Evolutionary conservation across 163 green algal genomes (phyloP), one percentile per base, ranked within the genome.

Genomic region (Volvox carteri): DNA sequence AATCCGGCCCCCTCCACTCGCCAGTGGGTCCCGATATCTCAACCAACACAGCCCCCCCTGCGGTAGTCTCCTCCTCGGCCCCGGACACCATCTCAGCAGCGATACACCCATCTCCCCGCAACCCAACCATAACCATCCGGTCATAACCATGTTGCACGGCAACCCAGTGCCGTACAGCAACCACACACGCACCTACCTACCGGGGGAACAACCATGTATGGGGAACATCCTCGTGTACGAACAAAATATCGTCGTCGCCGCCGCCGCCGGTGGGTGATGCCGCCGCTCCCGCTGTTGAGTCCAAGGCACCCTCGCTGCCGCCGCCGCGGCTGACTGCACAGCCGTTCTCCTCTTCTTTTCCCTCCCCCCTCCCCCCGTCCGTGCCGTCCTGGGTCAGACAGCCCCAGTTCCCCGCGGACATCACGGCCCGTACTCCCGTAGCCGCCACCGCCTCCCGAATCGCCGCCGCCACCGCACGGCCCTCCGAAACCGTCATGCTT

Each of bases 181-280:
- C n/a, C n/a, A n/a, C n/a, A n/a, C n/a, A n/a, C n/a, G n/a, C n/a
- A n/a, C n/a, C n/a, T n/a, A n/a, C n/a, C n/a, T n/a, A 92, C 91
- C 88, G 88, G 1, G 88, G 93, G 19, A 98, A 96, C 79, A 98
- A 93, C 92, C 91, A 96, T 84, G 95, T 93, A 86, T 98, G 96
- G 0, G 94, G 93, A 19, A 94, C 92, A 46, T 95, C 89, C 25
- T 56, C 33, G 2, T 94, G 68, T 52, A 95, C 28, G 14, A 81
- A n/a, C n/a, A n/a, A 74, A 25, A 86, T 62, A 12, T 86, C 78
- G 35, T 14, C 68, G 68, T 16, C 68, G 41, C 72, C 44, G 46
- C 44, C 74, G 7, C n/a, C 74, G 44, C n/a, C 74, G n/a, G n/a
- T n/a, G n/a, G 46, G n/a, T 41, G 19, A 44, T 48, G 28, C 46